Evolutionary conservation across 2,329 filamentous ascomycete species (phyloP).

Genomic region (Pochonia chlamydosporia): DNA sequence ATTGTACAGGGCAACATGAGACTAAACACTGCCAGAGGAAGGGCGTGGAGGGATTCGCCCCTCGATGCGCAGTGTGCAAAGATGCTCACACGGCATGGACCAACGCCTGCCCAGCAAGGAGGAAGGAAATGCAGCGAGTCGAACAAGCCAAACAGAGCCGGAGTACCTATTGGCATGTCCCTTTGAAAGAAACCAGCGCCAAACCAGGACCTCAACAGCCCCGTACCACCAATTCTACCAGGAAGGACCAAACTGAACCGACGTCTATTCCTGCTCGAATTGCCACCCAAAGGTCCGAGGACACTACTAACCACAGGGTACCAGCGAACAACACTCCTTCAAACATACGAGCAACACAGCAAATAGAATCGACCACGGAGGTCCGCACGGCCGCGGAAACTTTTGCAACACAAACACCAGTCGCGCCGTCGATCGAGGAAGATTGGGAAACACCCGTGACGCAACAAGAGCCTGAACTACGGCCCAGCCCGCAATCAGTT

Average conservation of each 20-base stretch:
- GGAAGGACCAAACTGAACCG: background rate
- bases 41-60: slow-evolving; percentile 15
- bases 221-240: background rate
- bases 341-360: background rate
- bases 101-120: slow-evolving; percentile 18
- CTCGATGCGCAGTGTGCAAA: slow-evolving; percentile 18
- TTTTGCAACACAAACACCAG: background rate
- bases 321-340: background rate
- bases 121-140: slow-evolving; percentile 16
- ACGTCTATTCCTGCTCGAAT: background rate
- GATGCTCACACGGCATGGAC: slow-evolving; percentile 19
- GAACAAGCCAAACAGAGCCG: slow-evolving; percentile 14
- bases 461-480: background rate
- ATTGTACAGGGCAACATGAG: slow-evolving; percentile 18
- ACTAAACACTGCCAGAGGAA: slow-evolving; percentile 16
- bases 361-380: background rate
- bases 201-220: background rate
- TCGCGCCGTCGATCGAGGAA: background rate
- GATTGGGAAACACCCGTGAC: background rate
- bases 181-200: slow-evolving; percentile 2
- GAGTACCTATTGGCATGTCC: slow-evolving; percentile 15
- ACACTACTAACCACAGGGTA: background rate
- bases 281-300: background rate
- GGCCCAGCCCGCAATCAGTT: background rate
- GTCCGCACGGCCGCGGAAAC: background rate